Conservation (phyloP, 495 filamentous ascomycete genomes). For the Podospora comata region DNA sequence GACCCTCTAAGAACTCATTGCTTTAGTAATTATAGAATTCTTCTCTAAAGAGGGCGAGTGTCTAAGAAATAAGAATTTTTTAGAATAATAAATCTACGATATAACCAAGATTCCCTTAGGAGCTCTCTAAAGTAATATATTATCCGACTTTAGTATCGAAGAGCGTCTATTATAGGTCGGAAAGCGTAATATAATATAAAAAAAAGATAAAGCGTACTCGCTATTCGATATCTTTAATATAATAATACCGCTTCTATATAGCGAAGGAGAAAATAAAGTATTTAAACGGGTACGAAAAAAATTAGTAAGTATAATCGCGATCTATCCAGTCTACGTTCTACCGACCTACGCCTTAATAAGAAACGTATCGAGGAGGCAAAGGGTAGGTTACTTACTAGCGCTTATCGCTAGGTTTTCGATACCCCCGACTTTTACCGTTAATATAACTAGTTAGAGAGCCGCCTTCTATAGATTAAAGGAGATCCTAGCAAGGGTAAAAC, state of each 20-base stretch:
- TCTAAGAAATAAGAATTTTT: slow-evolving; percentile 27
- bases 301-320: too few relatives aligned
- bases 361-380: too few relatives aligned
- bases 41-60: slow-evolving; percentile 19
- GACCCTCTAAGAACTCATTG: slow-evolving; percentile 5
- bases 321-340: too few relatives aligned
- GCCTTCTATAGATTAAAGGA: too few relatives aligned
- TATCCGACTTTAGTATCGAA: slow-evolving; percentile 18
- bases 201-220: slow-evolving; percentile 10
- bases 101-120: slow-evolving; percentile 19
- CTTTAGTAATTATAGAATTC: slow-evolving; percentile 25
- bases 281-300: too few relatives aligned
- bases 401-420: too few relatives aligned
- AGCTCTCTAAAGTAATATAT: slow-evolving; percentile 5
- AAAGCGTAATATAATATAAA: slow-evolving; percentile 19
- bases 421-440: too few relatives aligned
- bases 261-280: not conserved
- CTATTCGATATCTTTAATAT: slow-evolving; percentile 23
- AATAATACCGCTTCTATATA: not conserved
- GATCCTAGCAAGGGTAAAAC: too few relatives aligned
- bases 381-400: too few relatives aligned
- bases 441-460: too few relatives aligned
- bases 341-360: too few relatives aligned
- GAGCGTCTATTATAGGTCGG: slow-evolving; percentile 24
- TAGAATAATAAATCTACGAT: slow-evolving; percentile 12